A percentile compares a stretch with the other conserved stretches of the same genome.
phyloP scores from a whole-genome alignment of 345 rosid genomes.

The Rubroshorea leprosula region DNA sequence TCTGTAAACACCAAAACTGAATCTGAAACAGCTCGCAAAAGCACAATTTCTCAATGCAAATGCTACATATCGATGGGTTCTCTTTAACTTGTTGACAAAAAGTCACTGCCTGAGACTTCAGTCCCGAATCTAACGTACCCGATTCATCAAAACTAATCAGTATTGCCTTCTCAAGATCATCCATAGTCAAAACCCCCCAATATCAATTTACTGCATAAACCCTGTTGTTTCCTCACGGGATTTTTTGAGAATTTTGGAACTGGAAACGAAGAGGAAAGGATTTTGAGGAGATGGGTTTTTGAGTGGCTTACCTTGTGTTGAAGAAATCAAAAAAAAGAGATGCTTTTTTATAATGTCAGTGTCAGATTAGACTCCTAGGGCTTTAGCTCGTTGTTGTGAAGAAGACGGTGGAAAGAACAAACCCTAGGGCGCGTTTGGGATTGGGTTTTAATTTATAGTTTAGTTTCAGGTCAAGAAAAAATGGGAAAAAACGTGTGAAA shows the following conservation, averaged over 20 bases:
- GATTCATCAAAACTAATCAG: slow-evolving; percentile 70
- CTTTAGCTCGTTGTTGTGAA: background rate
- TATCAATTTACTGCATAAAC: background rate
- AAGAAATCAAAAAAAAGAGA: slow-evolving; percentile 10
- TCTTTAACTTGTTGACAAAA: slow-evolving; percentile 64
- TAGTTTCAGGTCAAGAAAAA: background rate
- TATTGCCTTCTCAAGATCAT: slow-evolving; percentile 84
- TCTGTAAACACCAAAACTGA: slow-evolving; percentile 96
- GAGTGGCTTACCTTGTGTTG: slow-evolving; percentile 15
- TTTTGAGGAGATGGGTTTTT: slow-evolving; percentile 9
- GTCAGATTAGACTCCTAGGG: background rate
- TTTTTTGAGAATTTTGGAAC: background rate
- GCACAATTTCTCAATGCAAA: slow-evolving; percentile 69
- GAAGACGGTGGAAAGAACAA: background rate
- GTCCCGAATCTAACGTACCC: slow-evolving; percentile 44
- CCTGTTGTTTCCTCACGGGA: background rate
- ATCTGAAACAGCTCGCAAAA: slow-evolving; percentile 59
- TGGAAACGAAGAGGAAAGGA: background rate
- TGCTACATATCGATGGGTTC: slow-evolving; percentile 38
- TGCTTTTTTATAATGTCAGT: background rate
- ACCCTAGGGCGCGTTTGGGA: slow-evolving; percentile 6
- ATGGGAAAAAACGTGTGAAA: background rate
- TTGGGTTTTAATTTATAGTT: slow-evolving; percentile 9
- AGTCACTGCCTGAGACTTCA: slow-evolving; percentile 53
- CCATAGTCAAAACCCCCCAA: slow-evolving; percentile 39